phyloP scores from a whole-genome alignment of 2,329 filamentous ascomycete species.

The Colletotrichum sp. region DNA sequence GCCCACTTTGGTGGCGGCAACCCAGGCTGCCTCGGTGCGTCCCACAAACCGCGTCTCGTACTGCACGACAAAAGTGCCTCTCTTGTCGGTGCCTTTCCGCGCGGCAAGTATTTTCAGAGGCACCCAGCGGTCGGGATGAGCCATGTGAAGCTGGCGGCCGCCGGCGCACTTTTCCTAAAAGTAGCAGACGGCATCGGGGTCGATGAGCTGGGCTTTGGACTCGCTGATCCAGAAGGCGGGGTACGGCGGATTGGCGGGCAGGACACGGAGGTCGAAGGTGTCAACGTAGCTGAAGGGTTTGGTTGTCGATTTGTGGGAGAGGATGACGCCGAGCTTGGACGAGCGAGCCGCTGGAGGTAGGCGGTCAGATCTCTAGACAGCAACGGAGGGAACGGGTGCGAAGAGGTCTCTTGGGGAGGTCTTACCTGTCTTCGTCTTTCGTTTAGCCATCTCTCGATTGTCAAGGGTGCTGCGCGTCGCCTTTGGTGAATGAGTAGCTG shows the following conservation, averaged over 20 bases:
- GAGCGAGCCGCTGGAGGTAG: background rate
- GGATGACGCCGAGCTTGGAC: background rate
- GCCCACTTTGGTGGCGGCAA: background rate
- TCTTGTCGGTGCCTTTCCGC: background rate
- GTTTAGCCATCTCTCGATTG: background rate
- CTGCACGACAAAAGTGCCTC: background rate
- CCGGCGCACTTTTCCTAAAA: background rate
- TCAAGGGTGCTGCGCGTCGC: background rate
- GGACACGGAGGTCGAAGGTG: background rate
- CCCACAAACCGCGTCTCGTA: background rate
- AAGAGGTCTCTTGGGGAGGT: background rate
- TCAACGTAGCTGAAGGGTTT: background rate
- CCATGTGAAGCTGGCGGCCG: background rate
- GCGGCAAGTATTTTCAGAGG: background rate
- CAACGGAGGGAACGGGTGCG: background rate
- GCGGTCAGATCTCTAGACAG: background rate
- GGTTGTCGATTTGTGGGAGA: background rate
- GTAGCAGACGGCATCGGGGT: background rate
- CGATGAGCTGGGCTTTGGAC: background rate
- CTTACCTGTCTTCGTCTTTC: background rate
- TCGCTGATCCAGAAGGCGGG: background rate
- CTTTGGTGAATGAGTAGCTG: background rate
- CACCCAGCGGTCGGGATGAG: background rate
- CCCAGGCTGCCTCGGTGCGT: background rate
- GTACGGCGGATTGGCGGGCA: background rate